A percentile compares a stretch with the other conserved stretches of the same genome.
phyloP scores from a whole-genome alignment of 2,329 filamentous ascomycete species.

The Acarospora socialis region DNA sequence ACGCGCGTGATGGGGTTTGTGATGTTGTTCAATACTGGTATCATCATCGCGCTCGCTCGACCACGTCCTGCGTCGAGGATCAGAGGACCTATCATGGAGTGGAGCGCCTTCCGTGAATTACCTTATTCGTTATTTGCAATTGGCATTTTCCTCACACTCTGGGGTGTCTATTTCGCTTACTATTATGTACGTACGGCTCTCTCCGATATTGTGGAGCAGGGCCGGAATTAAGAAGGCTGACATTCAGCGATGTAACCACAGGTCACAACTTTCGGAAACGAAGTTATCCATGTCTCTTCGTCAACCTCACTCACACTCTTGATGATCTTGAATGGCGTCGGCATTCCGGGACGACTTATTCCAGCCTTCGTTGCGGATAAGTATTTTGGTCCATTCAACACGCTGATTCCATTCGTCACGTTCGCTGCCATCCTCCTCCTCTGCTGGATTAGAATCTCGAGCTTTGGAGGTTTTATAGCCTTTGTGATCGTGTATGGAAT shows the following conservation, averaged over 20 bases:
- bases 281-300: conserved; percentile 16
- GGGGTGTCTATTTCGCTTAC: conserved; percentile 22
- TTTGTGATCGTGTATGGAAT: conserved; percentile 23
- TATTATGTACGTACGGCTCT: conserved; percentile 15
- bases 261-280: conserved; percentile 18
- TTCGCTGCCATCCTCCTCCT: conserved; percentile 36
- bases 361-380: conserved; percentile 19
- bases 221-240: no score
- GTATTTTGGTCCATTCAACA: conserved; percentile 21
- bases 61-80: conserved; percentile 2
- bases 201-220: neutral
- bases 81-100: conserved; percentile 6
- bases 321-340: conserved; percentile 20
- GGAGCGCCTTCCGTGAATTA: conserved; percentile 11
- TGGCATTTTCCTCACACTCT: conserved; percentile 21
- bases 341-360: conserved; percentile 21
- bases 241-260: conserved; percentile 6
- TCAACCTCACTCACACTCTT: conserved; percentile 18
- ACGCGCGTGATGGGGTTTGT: conserved; percentile 18
- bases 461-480: conserved; percentile 13
- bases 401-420: conserved; percentile 24
- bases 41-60: conserved; percentile 16
- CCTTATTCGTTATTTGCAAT: conserved; percentile 15
- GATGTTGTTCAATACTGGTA: neutral
- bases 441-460: conserved; percentile 32